Evolutionary conservation across 164 flowering plant species (phyloP).

Genomic region (Vitis amurensis): DNA sequence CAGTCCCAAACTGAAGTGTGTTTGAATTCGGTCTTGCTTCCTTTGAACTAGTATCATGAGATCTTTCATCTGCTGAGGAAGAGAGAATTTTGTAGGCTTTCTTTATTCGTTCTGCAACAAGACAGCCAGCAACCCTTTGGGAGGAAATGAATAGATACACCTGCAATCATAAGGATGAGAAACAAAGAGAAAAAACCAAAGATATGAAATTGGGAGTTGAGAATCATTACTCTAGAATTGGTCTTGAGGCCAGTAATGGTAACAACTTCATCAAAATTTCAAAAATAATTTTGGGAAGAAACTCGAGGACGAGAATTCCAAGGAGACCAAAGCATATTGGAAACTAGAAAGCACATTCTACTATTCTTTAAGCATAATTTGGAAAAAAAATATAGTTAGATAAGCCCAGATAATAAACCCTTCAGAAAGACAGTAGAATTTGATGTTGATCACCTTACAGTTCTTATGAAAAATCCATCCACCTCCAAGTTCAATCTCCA

Average conservation of each 20-base stretch:
- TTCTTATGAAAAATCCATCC: slow-evolving; percentile 65
- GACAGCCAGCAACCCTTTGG: slow-evolving; percentile 70
- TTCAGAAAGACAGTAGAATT: not conserved
- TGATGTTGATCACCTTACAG: slow-evolving; percentile 52
- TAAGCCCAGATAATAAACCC: not conserved
- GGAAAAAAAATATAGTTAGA: not conserved
- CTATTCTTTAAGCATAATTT: too few species aligned
- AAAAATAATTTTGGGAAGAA: too few species aligned
- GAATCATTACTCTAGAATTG: not conserved
- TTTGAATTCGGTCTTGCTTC: slow-evolving; percentile 25
- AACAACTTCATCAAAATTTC: too few species aligned
- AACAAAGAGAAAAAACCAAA: not conserved
- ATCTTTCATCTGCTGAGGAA: slow-evolving; percentile 22
- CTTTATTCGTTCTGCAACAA: slow-evolving; percentile 71
- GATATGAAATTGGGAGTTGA: too few species aligned
- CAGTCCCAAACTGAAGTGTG: slow-evolving; percentile 60
- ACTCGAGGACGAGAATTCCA: too few species aligned
- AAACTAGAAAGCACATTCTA: too few species aligned
- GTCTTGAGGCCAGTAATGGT: too few species aligned
- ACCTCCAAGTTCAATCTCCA: slow-evolving; percentile 76
- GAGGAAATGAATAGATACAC: slow-evolving; percentile 67
- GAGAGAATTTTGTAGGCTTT: slow-evolving; percentile 56
- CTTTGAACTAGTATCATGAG: slow-evolving; percentile 5
- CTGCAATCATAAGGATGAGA: slow-evolving; percentile 33
- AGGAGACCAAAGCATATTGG: too few species aligned